Evolutionary conservation across 345 rosid genomes (phyloP), one percentile per base, ranked within the genome.

Genomic region (Lepidium didymum): DNA sequence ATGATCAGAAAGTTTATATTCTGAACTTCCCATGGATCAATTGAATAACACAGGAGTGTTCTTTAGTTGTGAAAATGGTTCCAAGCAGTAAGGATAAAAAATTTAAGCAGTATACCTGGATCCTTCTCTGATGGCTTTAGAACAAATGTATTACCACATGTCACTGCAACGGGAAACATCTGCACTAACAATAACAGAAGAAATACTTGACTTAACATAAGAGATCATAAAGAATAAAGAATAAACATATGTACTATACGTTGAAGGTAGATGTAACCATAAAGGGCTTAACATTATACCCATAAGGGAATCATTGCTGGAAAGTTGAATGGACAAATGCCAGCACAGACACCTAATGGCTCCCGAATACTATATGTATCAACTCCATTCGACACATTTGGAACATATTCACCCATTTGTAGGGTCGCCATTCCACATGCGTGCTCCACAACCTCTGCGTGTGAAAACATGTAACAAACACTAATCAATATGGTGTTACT

Each of bases 261-360:
- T 12, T 9, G 14, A 29, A 12, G 21, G 16, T 13, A 15, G 10
- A 14, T 9, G 31, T 16, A 51, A 9, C 9, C n/a, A 41, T 42
- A 7, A 38, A 60, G 10, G 31, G 0, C 6, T 35, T 12, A 37
- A 67, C 62, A 59, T 21, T 66, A 57, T 79, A 91, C 99, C 99
- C 99, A 94, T 77, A 94, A 84, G 44, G 99, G 99, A 77, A 94
- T 94, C 99, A 94, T 91, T 21, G 99, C 99, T 7, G 99, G 97
- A 64, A 94, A 94, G 86, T 94, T 94, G 81, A 94, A 94, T 40
- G 99, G 97, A 61, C 99, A 94, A 65, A 94, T 88, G 46, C 97
- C 99, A 35, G 99, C 99, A 79, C 99, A 94, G 46, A 91, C 92
- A 54, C 99, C 99, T 14, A 94, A 88, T 6, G 99, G 97, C 80